Base-by-base conservation (phyloP, 805 yeast species). In the Candida krabiensis region DNA sequence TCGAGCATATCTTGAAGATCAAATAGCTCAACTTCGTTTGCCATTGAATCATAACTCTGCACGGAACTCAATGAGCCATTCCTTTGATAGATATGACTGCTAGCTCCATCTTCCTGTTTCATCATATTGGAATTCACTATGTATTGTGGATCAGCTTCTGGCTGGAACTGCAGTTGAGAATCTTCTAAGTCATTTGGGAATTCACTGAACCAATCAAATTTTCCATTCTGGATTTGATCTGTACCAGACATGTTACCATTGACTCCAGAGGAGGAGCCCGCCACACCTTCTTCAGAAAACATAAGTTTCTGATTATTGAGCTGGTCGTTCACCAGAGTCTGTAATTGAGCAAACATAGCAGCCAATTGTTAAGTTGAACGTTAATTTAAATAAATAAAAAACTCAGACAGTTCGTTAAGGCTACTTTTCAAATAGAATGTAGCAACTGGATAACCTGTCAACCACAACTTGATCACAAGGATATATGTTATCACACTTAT, bases 151-250 rank as follows among this genome's bases (percentile, higher is more conserved):
- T 21, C 24, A 7, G 7, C 24, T 7, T 21, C 24, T 8, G 24
- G 24, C 19, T 21, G 33, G 7, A 9, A 14, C 13, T 27, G 28
- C 3, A 9, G 15, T 19, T 38, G 38, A 14, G 30, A 36, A 21
- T 35, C 35, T 12, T 42, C 43, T 12, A 49, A 30, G 13, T 46
- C 51, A 28, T 46, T 44, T 33, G 40, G 44, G 25, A 49, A 39
- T 17, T 46, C 49, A 30, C 40, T 41, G 7, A 49, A 29, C 53
- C 53, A 49, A 19, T 38, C 38, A 22, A 27, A 24, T 14, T 43
- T 37, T n/a, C n/a, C n/a, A n/a, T n/a, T n/a, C n/a, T n/a, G n/a
- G n/a, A n/a, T n/a, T n/a, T n/a, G n/a, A n/a, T n/a, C n/a, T 19
- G 38, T 13, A 21, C 24, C 24, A 21, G 24, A 21, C 24, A 35